Evolutionary conservation across 768 basidiomycete species (phyloP), one percentile per base, ranked within the genome.

Genomic region (Hydnomerulius pinastri): DNA sequence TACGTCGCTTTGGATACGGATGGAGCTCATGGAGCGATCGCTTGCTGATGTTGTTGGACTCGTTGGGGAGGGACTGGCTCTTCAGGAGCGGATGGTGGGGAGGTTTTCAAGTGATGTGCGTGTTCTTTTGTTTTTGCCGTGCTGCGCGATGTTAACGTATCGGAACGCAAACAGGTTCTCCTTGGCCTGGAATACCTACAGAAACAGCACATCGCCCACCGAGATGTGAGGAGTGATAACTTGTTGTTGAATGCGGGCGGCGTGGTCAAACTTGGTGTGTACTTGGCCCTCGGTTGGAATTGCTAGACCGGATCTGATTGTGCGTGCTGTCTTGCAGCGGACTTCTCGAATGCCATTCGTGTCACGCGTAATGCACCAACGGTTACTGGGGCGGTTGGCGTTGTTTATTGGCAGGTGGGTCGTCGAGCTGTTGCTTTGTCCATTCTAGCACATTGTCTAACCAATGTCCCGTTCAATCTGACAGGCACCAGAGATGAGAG

Each of bases 21-120:
- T 93, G 91, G 90, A 92, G 65, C 79, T 92, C 27, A 91, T 93
- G 90, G 89, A 91, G 59, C 77, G 90, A 54, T 91, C 89, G 63
- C 71, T 93, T 57, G 91, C 91, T 58, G 91, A 93, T 64, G 78
- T 93, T 38, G 75, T 92, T 13, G 80, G 74, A 13, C 66, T 91
- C 17, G 80, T 80, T 6, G 77, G 72, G 10, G 74, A 81, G 52
- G 88, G 87, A 0, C 66, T 90, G 30, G 73, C 78, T 57, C 53
- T 93, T 42, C 77, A 80, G 50, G 91, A 93, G 68, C 72, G 80
- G 56, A 75, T 81, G 41, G 79, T 92, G 36, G 87, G 85, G 15
- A 73, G 87, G 61, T 90, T 92, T 68, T 77, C 88, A 2, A 79
- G 77, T 51, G 91, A 93, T 71, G 89, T 92, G 66, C 61, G 87